Base-by-base conservation (phyloP, 176 grass and related monocot genomes). In the Eremochloa ophiuroides region DNA sequence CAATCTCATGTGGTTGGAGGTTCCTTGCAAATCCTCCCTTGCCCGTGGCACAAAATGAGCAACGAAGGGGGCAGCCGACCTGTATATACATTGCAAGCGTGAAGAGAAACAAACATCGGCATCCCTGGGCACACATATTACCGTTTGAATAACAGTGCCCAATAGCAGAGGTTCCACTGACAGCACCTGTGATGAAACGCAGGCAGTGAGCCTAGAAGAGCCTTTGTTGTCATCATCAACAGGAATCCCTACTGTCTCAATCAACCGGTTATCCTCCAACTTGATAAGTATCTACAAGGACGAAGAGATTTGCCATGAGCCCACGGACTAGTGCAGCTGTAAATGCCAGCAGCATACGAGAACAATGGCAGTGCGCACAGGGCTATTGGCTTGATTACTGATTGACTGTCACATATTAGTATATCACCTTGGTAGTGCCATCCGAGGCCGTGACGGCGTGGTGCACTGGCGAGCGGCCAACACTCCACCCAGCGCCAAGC, bases 1-100 rank as follows among this genome's bases (percentile, higher is more conserved):
- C 88, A 47, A 98, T 95, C 73, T 98, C 90, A 76, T 95, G 86
- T 14, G 75, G 78, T 31, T 73, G 82, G n/a, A 98, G 90, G 86
- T 98, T 98, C 76, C 92, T 98, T 27, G 95, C 88, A 38, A 93
- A 98, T 17, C 95, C 95, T 86, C 95, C 92, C 70, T 97, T 94
- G 39, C 91, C 94, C 10, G 94, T 97, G 61, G 95, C 95, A 61
- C 95, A 94, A 50, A 94, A 97, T 9, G 92, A 85, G 78, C 95
- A 98, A 4, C 92, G 92, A 77, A 94, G 77, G 33, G 95, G 90
- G 84, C 95, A 98, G 47, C 95, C 95, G 2, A 98, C 95, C 95
- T 98, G 42, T 80, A 73, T 80, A 38, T 34, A 5, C 38, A 74
- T 59, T 12, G 59, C 2, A 17, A 65, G 1, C 8, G 22, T 86